phyloP scores from a whole-genome alignment of 169 alveolate species.

The Plasmodium adleri region DNA sequence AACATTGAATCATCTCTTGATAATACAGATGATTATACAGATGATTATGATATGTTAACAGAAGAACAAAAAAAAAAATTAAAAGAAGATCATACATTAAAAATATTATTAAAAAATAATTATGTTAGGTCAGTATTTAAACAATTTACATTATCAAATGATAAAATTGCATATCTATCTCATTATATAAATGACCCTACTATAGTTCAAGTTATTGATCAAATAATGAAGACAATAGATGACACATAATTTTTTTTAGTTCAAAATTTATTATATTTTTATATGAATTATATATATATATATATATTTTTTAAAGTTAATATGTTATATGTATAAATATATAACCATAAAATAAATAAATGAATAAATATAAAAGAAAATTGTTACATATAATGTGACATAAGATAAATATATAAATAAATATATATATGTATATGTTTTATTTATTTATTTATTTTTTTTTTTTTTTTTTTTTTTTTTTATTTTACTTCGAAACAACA shows the following conservation, averaged over 20 bases:
- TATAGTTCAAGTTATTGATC: slow-evolving; percentile 66
- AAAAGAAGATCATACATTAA: slow-evolving; percentile 52
- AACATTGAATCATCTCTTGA: neutral
- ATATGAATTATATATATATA: neutral
- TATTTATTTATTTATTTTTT: no score
- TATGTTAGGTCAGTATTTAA: slow-evolving; percentile 64
- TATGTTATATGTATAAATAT: no score
- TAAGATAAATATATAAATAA: no score
- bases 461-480: no score
- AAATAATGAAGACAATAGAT: slow-evolving; percentile 65
- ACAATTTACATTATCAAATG: slow-evolving; percentile 37
- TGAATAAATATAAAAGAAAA: no score
- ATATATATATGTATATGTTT: no score
- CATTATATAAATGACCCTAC: slow-evolving; percentile 67
- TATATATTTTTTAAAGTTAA: neutral
- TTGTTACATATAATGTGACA: no score
- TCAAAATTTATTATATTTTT: neutral
- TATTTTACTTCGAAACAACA: slow-evolving; percentile 51
- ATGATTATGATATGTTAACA: slow-evolving; percentile 14
- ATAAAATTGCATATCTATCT: slow-evolving; percentile 45
- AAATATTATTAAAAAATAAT: slow-evolving; percentile 41
- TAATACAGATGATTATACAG: slow-evolving; percentile 18
- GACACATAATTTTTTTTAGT: neutral
- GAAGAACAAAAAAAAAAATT: slow-evolving; percentile 48
- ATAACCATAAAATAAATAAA: no score